phyloP scores from a whole-genome alignment of 139 green algal species.

The Zygnema cylindricum region DNA sequence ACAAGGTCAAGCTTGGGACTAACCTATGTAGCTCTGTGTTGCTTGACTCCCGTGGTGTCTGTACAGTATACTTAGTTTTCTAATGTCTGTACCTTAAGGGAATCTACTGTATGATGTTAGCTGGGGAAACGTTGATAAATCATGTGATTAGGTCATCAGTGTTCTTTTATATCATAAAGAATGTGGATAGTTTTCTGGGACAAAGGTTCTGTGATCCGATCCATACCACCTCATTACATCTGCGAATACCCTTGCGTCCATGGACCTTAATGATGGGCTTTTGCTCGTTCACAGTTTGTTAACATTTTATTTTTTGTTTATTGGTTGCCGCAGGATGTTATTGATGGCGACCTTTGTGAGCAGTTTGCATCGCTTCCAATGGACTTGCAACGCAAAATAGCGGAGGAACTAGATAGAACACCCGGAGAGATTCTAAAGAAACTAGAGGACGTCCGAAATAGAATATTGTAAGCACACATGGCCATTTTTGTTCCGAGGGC shows the following conservation, averaged over 20 bases:
- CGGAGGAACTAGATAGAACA: constrained; percentile 88
- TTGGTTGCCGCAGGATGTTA: constrained; percentile 78
- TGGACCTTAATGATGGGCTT: neutral
- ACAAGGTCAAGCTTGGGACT: too few species aligned
- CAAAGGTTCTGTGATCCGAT: too few species aligned
- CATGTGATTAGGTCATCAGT: too few species aligned
- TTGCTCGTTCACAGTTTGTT: neutral
- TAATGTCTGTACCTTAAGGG: too few species aligned
- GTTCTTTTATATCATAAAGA: too few species aligned
- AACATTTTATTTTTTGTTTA: constrained; percentile 31
- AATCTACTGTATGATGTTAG: too few species aligned
- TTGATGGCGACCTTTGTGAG: constrained; percentile 96
- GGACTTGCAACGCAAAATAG: constrained; percentile 85
- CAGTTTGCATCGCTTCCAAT: constrained; percentile 77
- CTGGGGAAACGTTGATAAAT: too few species aligned
- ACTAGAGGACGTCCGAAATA: constrained; percentile 88
- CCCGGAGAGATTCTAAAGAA: constrained; percentile 96
- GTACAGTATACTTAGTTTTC: too few species aligned
- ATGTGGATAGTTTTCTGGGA: too few species aligned
- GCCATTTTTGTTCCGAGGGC: too few species aligned
- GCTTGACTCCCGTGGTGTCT: too few species aligned
- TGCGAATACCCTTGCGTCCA: neutral
- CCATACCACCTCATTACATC: neutral
- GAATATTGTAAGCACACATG: constrained; percentile 63
- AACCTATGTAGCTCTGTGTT: too few species aligned